Evolutionary conservation across 73 alveolate genomes (phyloP), one percentile per base, ranked within the genome.

Genomic region (Diophrys sp.): DNA sequence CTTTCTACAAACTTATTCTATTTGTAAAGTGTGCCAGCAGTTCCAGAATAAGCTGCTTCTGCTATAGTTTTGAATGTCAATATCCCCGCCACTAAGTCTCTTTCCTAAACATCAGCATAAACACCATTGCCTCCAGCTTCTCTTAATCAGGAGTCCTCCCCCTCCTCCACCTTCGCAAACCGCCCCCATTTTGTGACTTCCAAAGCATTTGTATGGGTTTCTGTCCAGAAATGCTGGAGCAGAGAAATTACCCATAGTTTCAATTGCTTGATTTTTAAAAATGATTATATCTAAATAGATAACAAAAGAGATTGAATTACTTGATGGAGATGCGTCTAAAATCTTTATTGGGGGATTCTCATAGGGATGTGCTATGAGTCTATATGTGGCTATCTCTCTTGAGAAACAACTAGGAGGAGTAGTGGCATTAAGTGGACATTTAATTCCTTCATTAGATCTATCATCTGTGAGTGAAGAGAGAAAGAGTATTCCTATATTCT

Each of bases 311-410:
- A 87, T 82, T 23, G 62, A 82, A 33, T 26, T 26, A 55, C 82
- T 90, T 56, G 85, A 77, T 25, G 89, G 90, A 23, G 87, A 88
- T 33, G 73, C 83, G 75, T 31, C 85, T 0, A 93, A 93, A 30
- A 78, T 94, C n/a, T 79, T 82, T 71, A 79, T 94, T n/a, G 98
- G 98, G n/a, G 98, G 98, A 31, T 94, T 91, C 78, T 89, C 97
- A 26, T 93, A 94, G 83, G 98, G 98, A 29, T 91, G 91, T 57
- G 88, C 92, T 56, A 70, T 92, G 82, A n/a, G 93, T 54, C 32
- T 90, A 34, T 67, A 92, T 77, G 71, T 74, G 0, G 96, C 80
- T 29, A 73, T 88, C 27, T 53, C 74, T 75, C 73, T 27, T 66
- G 67, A 78, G 29, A 72, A 87, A 2, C 14, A 28, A 31, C 0